Evolutionary conservation across 768 basidiomycete species (phyloP), one percentile per base, ranked within the genome.

Genomic region (Scleroderma bovista): DNA sequence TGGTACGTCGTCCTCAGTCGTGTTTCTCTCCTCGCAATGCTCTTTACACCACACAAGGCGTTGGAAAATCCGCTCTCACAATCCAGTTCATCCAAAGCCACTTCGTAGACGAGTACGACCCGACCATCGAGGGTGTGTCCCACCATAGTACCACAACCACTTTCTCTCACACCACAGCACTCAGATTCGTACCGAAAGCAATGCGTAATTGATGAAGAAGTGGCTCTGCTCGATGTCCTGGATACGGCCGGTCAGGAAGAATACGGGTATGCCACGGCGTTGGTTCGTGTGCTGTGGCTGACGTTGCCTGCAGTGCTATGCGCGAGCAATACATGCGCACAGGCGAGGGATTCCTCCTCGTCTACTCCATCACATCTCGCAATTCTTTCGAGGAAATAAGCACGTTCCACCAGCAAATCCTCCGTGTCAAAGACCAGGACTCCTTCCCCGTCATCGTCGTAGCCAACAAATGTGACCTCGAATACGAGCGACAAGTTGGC

Each of bases 281-380:
- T 34, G 48, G 22, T 52, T 50, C 50, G 39, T 41, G 22, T 12
- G 42, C 26, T 23, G 42, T 51, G 29, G 39, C 26, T 33, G 33
- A 20, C 33, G 19, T 29, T 13, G 45, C 55, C 17, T 52, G 45
- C 64, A 94, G 92, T 51, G 95, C 95, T 20, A 97, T 98, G 95
- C 86, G 95, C 42, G 95, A 98, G 64, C 95, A 97, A 63, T 98
- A 98, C 74, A 98, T 97, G 93, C 84, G 93, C 46, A 93, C 93
- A 23, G 95, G 95, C 53, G 94, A 98, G 69, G 95, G 94, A 11
- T 98, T 98, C 77, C 80, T 98, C 38, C 83, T 98, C 55, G 93
- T 97, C 51, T 98, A 98, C 70, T 93, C 92, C 46, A 97, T 96
- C 71, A 96, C 95, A n/a, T 93, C 93, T 26, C 85, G 94, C 57